These are phyloP conservation scores for Rhizopus sp. DNA, from an alignment of 371 early-diverging fungal species.

Conservation along the genomic window DNA sequence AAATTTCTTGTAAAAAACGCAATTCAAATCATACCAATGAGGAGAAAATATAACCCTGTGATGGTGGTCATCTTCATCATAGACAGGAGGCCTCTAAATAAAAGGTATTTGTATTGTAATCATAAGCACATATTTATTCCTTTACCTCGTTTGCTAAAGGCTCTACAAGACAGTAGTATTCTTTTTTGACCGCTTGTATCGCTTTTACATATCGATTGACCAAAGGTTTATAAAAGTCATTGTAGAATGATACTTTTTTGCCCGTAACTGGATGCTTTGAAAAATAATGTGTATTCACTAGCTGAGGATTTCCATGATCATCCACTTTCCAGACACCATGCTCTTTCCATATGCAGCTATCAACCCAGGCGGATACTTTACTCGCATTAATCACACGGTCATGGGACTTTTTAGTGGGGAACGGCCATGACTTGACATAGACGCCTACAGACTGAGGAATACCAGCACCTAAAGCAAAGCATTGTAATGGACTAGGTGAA, in stretches of 20 bases:
- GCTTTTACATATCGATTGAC: constrained; percentile 61
- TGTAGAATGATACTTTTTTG: constrained; percentile 56
- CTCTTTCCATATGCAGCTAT: constrained; percentile 74
- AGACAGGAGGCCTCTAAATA: constrained; percentile 62
- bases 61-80: constrained; percentile 55
- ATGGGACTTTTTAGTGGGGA: constrained; percentile 64
- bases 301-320: constrained; percentile 52
- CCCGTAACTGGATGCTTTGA: constrained; percentile 62
- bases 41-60: constrained; percentile 74
- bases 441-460: constrained; percentile 66
- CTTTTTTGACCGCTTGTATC: constrained; percentile 57
- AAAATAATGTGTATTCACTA: constrained; percentile 67
- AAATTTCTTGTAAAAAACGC: constrained; percentile 75
- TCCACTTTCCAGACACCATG: constrained; percentile 78
- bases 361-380: constrained; percentile 61
- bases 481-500: constrained; percentile 71
- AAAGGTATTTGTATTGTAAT: neutral
- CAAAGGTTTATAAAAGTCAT: constrained; percentile 72
- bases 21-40: constrained; percentile 83
- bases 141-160: constrained; percentile 74
- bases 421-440: constrained; percentile 75
- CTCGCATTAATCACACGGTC: constrained; percentile 58
- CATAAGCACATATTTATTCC: neutral
- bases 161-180: constrained; percentile 70
- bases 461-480: constrained; percentile 71